phyloP scores from a whole-genome alignment of 345 rosid species.

The Diplotaxis tenuifolia region DNA sequence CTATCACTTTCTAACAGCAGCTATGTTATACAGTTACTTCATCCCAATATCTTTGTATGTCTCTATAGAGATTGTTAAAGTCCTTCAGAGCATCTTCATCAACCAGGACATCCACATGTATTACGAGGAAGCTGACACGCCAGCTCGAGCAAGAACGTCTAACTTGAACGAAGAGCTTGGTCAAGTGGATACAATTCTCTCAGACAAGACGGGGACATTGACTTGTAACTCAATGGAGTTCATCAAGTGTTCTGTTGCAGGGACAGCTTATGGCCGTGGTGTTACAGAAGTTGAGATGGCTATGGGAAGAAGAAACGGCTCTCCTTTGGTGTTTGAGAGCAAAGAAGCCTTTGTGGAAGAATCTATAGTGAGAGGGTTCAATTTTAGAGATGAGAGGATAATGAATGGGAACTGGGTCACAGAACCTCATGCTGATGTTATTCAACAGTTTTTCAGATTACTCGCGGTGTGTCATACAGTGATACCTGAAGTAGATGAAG shows the following conservation, averaged over 20 bases:
- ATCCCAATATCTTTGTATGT: constrained; percentile 92
- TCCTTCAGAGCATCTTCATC: constrained; percentile 83
- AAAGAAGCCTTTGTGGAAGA: constrained; percentile 24
- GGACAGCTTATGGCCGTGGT: constrained; percentile 79
- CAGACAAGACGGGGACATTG: constrained; percentile 94
- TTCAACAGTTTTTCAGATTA: constrained; percentile 66
- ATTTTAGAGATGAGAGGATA: constrained; percentile 78
- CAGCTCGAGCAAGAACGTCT: constrained; percentile 86
- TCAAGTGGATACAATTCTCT: constrained; percentile 82
- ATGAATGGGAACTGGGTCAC: constrained; percentile 79
- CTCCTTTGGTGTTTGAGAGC: constrained; percentile 38
- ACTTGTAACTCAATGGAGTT: constrained; percentile 99
- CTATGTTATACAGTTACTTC: constrained; percentile 65
- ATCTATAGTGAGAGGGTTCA: constrained; percentile 64
- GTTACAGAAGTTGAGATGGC: constrained; percentile 85
- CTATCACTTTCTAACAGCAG: constrained; percentile 66
- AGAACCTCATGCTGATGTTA: constrained; percentile 56
- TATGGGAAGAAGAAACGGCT: constrained; percentile 55
- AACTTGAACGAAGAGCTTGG: constrained; percentile 94
- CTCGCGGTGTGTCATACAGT: constrained; percentile 91
- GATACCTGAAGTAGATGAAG: constrained; percentile 85
- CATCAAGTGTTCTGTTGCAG: constrained; percentile 86
- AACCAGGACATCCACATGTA: constrained; percentile 82
- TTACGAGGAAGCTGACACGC: constrained; percentile 71
- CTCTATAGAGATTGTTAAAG: constrained; percentile 81